phyloP scores from a whole-genome alignment of 129 eudicot species.

The Escallonia herrerae region DNA sequence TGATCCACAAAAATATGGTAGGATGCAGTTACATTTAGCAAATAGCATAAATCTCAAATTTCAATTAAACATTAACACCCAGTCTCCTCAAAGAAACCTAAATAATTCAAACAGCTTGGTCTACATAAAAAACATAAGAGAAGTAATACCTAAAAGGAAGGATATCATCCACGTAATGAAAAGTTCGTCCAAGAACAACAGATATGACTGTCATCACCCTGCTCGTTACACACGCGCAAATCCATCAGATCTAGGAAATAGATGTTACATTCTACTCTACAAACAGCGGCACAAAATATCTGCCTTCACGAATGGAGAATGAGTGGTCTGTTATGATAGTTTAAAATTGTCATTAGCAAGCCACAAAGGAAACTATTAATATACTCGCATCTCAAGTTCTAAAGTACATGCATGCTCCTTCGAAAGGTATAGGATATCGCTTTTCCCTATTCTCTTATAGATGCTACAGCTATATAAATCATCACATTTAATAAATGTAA shows the following conservation, averaged over 20 bases:
- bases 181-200: slow-evolving; percentile 94
- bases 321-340: no score
- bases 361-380: background rate
- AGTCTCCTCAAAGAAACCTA: no score
- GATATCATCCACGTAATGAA: slow-evolving; percentile 85
- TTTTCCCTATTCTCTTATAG: background rate
- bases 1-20: no score
- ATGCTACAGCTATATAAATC: background rate
- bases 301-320: background rate
- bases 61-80: no score
- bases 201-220: slow-evolving; percentile 94
- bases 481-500: slow-evolving; percentile 3
- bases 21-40: no score
- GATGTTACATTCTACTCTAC: background rate
- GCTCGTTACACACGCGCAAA: slow-evolving; percentile 23
- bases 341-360: background rate
- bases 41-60: no score
- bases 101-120: no score
- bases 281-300: background rate
- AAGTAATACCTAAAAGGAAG: slow-evolving; percentile 69
- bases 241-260: slow-evolving; percentile 3
- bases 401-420: background rate
- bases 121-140: background rate
- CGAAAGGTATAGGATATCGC: background rate
- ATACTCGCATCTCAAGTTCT: background rate